Evolutionary conservation across 257 asterid species (phyloP).

Genomic region (Penstemon eatonii): DNA sequence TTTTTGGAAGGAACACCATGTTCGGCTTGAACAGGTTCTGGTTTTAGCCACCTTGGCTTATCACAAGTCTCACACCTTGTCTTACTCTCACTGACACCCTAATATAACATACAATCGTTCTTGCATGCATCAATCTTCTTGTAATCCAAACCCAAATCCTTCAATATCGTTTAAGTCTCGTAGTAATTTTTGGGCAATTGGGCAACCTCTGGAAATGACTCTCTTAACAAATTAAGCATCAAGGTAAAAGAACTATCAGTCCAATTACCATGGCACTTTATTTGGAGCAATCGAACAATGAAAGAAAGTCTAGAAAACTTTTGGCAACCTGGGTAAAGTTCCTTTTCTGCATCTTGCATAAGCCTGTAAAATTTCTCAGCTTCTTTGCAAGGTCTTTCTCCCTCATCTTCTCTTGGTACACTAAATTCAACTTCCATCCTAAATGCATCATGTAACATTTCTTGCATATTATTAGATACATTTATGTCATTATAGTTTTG

Average conservation of each 20-base stretch:
- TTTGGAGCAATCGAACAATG: constrained; percentile 10
- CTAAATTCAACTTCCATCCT: neutral
- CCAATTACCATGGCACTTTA: constrained; percentile 13
- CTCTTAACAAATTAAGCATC: constrained; percentile 16
- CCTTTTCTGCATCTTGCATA: neutral
- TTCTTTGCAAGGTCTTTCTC: constrained; percentile 1
- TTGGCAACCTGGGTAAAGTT: neutral
- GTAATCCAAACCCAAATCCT: constrained; percentile 22
- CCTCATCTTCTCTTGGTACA: neutral
- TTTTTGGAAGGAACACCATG: neutral
- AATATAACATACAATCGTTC: constrained; percentile 26
- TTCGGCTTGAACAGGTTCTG: neutral
- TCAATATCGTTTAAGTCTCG: constrained; percentile 9
- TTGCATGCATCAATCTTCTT: constrained; percentile 14
- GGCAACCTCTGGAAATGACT: neutral
- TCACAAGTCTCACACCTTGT: constrained; percentile 4
- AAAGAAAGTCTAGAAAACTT: neutral
- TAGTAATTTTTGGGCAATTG: constrained; percentile 12
- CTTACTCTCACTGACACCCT: neutral
- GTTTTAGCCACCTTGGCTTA: neutral
- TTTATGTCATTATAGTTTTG: neutral
- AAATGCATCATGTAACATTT: neutral
- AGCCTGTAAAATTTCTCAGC: neutral
- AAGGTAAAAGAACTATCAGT: constrained; percentile 16
- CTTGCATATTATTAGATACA: constrained; percentile 3